A percentile compares a stretch with the other conserved stretches of the same genome.
Conservation (phyloP, 2,329 filamentous ascomycete species). For the Aspergillus tamarii region DNA sequence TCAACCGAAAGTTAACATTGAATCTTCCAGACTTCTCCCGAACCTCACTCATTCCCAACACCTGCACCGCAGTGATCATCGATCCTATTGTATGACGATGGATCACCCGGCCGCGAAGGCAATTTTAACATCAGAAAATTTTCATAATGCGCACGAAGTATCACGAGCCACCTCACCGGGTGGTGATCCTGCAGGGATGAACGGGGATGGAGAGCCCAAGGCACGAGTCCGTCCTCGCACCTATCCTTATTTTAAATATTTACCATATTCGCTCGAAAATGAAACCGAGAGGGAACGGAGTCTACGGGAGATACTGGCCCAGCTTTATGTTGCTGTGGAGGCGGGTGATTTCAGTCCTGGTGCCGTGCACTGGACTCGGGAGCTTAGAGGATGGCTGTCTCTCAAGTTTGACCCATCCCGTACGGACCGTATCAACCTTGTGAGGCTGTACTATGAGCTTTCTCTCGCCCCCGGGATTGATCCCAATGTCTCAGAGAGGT, state of each 20-base stretch:
- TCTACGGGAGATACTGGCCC: slow-evolving; percentile 84
- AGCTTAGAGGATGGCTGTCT: slow-evolving; percentile 91
- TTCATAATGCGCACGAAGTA: slow-evolving; percentile 63
- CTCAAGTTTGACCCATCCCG: slow-evolving; percentile 97
- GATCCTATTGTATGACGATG: slow-evolving; percentile 34
- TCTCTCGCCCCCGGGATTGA: slow-evolving; percentile 88
- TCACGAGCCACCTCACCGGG: slow-evolving; percentile 88
- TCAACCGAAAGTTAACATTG: slow-evolving; percentile 27
- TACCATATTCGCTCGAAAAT: slow-evolving; percentile 87
- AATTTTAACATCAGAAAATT: slow-evolving; percentile 43
- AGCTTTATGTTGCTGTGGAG: slow-evolving; percentile 88
- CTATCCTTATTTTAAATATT: slow-evolving; percentile 86
- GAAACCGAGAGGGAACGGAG: slow-evolving; percentile 76
- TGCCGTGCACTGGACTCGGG: slow-evolving; percentile 94
- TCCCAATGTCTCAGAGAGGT: slow-evolving; percentile 78
- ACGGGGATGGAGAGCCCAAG: slow-evolving; percentile 60
- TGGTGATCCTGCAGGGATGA: slow-evolving; percentile 50
- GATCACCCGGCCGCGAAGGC: slow-evolving; percentile 37
- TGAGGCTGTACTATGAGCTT: slow-evolving; percentile 92
- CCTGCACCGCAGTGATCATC: slow-evolving; percentile 20
- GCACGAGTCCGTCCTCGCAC: slow-evolving; percentile 79
- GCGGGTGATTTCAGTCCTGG: slow-evolving; percentile 93
- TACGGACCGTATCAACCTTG: slow-evolving; percentile 78
- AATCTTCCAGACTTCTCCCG: slow-evolving; percentile 30
- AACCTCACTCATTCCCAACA: slow-evolving; percentile 25